phyloP scores from a whole-genome alignment of 306 rosid species.

The Cicer chorassanicum region DNA sequence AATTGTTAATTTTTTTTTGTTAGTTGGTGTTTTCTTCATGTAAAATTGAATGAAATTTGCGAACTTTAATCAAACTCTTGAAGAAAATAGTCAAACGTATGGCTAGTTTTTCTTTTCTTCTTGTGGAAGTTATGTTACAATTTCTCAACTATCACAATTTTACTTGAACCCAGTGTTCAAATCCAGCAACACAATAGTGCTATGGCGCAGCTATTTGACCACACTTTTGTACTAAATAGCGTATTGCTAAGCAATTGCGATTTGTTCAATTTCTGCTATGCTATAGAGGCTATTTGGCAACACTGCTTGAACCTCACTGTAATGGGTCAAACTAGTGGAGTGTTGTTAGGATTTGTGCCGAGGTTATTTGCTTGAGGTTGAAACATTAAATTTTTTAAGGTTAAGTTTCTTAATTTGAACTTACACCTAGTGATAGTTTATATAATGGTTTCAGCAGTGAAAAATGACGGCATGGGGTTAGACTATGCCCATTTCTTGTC shows the following conservation, averaged over 20 bases:
- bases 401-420: slow-evolving; percentile 10
- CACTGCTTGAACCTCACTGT: background rate
- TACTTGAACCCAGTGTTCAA: background rate
- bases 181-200: too few species aligned
- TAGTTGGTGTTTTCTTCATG: slow-evolving; percentile 35
- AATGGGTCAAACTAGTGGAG: slow-evolving; percentile 11
- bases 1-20: slow-evolving; percentile 4
- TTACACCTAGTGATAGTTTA: slow-evolving; percentile 2
- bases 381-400: background rate
- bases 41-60: slow-evolving; percentile 13
- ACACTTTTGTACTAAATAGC: too few species aligned
- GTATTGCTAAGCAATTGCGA: too few species aligned
- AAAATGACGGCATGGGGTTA: slow-evolving; percentile 10
- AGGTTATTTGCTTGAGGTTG: background rate
- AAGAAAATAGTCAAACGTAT: slow-evolving; percentile 6
- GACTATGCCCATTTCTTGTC: slow-evolving; percentile 15
- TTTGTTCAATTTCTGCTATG: too few species aligned
- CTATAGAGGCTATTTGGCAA: too few species aligned
- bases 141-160: background rate
- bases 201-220: too few species aligned
- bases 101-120: background rate
- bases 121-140: slow-evolving; percentile 8
- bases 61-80: background rate
- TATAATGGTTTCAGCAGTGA: slow-evolving; percentile 4
- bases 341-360: background rate